Evolutionary conservation across 148 eudicot species (phyloP).

Genomic region (Diospyros kaki): DNA sequence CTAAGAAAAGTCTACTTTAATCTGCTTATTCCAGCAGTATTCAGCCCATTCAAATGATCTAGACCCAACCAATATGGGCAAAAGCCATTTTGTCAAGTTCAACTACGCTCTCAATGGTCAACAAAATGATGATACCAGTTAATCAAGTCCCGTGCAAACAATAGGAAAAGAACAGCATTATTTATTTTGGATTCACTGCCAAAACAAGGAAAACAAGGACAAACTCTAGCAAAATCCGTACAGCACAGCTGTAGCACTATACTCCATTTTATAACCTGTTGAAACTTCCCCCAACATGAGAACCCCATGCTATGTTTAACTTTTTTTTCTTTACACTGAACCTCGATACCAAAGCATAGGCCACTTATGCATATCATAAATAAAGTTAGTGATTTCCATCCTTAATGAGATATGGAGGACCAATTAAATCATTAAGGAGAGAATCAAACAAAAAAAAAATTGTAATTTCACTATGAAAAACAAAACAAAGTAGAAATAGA

Average conservation of each 20-base stretch:
- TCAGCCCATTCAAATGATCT: slow-evolving; percentile 4
- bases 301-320: slow-evolving; percentile 4
- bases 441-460: too few species aligned
- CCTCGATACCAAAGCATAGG: too few species aligned
- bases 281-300: slow-evolving; percentile 6
- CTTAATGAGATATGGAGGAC: too few species aligned
- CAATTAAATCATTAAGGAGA: too few species aligned
- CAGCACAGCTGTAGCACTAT: slow-evolving; percentile 24
- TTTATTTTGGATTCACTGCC: slow-evolving; percentile 4
- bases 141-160: not conserved
- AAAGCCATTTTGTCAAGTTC: not conserved
- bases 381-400: too few species aligned
- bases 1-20: too few species aligned
- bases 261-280: slow-evolving; percentile 13
- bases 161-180: slow-evolving; percentile 2
- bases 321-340: slow-evolving; percentile 11
- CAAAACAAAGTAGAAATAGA: too few species aligned
- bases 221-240: slow-evolving; percentile 21
- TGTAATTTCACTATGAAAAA: too few species aligned
- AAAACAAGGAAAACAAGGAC: slow-evolving; percentile 21
- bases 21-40: not conserved
- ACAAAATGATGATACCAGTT: not conserved
- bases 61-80: not conserved
- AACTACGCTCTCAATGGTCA: not conserved
- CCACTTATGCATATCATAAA: too few species aligned